Evolutionary conservation across 805 yeast genomes (phyloP).

Genomic region (Kodamaea lidongshanica): DNA sequence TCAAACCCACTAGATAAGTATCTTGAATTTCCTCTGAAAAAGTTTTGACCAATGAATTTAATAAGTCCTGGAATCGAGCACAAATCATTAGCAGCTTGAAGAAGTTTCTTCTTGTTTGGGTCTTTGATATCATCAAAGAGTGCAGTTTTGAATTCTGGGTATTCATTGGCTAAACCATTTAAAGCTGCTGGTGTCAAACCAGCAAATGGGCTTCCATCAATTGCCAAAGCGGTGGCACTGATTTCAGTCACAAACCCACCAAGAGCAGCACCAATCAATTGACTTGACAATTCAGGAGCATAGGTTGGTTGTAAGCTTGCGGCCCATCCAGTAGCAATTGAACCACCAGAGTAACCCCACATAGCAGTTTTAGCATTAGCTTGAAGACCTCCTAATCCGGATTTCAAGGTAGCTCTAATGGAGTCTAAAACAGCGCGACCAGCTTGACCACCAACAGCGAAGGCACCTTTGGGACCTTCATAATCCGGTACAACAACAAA

Average conservation of each 20-base stretch:
- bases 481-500: constrained; percentile 17
- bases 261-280: constrained; percentile 24
- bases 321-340: constrained; percentile 21
- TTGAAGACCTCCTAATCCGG: constrained; percentile 14
- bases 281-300: constrained; percentile 16
- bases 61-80: constrained; percentile 8
- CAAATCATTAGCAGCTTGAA: neutral
- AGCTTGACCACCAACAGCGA: constrained; percentile 16
- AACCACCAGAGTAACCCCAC: constrained; percentile 25
- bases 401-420: constrained; percentile 13
- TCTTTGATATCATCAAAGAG: constrained; percentile 5
- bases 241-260: constrained; percentile 34
- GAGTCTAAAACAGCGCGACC: constrained; percentile 17
- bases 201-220: constrained; percentile 21
- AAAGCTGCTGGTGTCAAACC: constrained; percentile 26
- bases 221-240: constrained; percentile 18
- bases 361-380: constrained; percentile 12
- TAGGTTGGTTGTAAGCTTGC: constrained; percentile 18
- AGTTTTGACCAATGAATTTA: too few relatives aligned
- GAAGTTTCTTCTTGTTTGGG: constrained; percentile 3
- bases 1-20: neutral
- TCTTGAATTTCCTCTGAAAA: too few relatives aligned
- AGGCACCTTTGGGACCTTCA: constrained; percentile 17
- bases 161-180: constrained; percentile 26
- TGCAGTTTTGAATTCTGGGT: constrained; percentile 18